Evolutionary conservation across 1,284 basidiomycete genomes (phyloP).

Genomic region (Schizopora paradoxa): DNA sequence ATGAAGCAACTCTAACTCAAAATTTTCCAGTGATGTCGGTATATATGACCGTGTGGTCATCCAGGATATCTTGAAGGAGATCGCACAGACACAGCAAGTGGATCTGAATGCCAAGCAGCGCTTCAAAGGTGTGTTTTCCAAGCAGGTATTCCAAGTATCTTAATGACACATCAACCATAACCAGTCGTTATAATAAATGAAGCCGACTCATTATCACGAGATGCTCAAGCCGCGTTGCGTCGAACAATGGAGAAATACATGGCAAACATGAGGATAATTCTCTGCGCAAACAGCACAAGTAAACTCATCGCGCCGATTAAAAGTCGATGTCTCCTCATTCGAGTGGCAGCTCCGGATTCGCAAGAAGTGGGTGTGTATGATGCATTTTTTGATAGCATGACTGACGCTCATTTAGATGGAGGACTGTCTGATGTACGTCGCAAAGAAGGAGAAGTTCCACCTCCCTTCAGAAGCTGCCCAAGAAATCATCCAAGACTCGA

Average conservation of each 20-base stretch:
- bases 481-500: slow-evolving; percentile 76
- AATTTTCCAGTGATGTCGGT: slow-evolving; percentile 77
- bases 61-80: slow-evolving; percentile 96
- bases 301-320: slow-evolving; percentile 97
- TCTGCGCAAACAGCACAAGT: slow-evolving; percentile 97
- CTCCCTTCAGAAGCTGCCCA: slow-evolving; percentile 71
- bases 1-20: background rate
- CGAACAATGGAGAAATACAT: slow-evolving; percentile 99
- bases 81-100: slow-evolving; percentile 98
- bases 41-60: slow-evolving; percentile 95
- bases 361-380: slow-evolving; percentile 61
- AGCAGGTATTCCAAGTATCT: slow-evolving; percentile 1
- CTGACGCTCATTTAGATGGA: slow-evolving; percentile 55
- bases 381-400: slow-evolving; percentile 1
- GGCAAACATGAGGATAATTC: slow-evolving; percentile 93
- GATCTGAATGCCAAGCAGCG: slow-evolving; percentile 92
- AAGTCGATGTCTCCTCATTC: slow-evolving; percentile 88
- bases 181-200: slow-evolving; percentile 99
- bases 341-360: slow-evolving; percentile 83
- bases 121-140: slow-evolving; percentile 75
- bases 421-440: slow-evolving; percentile 75
- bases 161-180: background rate
- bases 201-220: slow-evolving; percentile 90
- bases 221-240: slow-evolving; percentile 95
- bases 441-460: slow-evolving; percentile 76